phyloP scores from a whole-genome alignment of 257 asterid species.

The Gardenia jasminoides region DNA sequence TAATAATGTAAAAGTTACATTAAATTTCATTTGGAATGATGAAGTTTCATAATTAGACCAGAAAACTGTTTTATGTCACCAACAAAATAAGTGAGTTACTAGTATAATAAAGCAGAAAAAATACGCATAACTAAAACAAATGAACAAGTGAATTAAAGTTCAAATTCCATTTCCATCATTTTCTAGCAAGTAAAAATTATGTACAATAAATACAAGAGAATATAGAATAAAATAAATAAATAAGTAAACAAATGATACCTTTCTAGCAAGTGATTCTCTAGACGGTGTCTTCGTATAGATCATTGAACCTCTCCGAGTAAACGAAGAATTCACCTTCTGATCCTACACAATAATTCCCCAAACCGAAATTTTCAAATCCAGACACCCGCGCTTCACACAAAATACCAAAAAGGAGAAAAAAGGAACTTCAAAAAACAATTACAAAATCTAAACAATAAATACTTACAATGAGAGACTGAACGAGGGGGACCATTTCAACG shows the following conservation, averaged over 20 bases:
- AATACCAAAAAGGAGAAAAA: background rate
- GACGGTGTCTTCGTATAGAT: conserved; percentile 89
- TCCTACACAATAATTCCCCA: conserved; percentile 45
- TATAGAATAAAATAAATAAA: background rate
- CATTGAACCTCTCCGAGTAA: conserved; percentile 82
- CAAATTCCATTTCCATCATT: background rate
- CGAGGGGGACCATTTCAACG: conserved; percentile 87
- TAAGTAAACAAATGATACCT: conserved; percentile 39
- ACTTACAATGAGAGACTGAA: conserved; percentile 82
- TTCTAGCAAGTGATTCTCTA: conserved; percentile 63
- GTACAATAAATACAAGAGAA: background rate
- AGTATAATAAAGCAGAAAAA: background rate
- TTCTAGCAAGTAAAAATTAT: background rate
- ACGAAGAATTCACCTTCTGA: conserved; percentile 63
- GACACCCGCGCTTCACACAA: background rate
- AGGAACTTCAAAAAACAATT: background rate
- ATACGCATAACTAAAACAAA: background rate
- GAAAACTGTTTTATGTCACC: too few relatives aligned
- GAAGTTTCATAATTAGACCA: too few relatives aligned
- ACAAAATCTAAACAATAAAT: background rate
- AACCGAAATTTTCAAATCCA: conserved; percentile 13
- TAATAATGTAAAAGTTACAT: too few relatives aligned
- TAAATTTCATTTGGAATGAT: too few relatives aligned
- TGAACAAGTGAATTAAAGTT: background rate
- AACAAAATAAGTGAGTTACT: background rate